phyloP scores from a whole-genome alignment of 306 rosid species.

The Quercus engelmannii region DNA sequence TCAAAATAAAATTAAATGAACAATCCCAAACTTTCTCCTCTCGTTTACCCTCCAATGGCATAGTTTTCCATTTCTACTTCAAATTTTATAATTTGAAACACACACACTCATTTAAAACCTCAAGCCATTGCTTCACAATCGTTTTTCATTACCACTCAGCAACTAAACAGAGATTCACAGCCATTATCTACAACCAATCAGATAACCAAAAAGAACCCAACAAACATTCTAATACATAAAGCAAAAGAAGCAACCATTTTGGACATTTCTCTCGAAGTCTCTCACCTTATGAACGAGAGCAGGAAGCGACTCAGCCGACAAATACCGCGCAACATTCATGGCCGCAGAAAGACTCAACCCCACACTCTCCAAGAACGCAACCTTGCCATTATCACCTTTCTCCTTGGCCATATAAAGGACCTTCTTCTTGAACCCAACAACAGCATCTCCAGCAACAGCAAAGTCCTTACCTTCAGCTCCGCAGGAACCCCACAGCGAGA shows the following conservation, averaged over 20 bases:
- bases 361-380: conserved; percentile 71
- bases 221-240: not conserved
- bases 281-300: conserved; percentile 55
- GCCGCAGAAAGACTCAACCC: conserved; percentile 76
- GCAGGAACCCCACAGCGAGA: conserved; percentile 36
- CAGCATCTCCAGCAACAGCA: not conserved
- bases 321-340: conserved; percentile 69
- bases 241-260: not conserved
- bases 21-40: no score
- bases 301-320: conserved; percentile 51
- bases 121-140: not conserved
- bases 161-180: not conserved
- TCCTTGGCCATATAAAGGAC: conserved; percentile 46
- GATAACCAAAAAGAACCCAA: not conserved
- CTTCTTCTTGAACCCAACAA: conserved; percentile 54
- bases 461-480: conserved; percentile 1
- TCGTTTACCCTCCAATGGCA: no score
- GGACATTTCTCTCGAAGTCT: not conserved
- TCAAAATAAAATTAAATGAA: no score
- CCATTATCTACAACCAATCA: not conserved
- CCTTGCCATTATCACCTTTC: conserved; percentile 78
- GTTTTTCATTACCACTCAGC: not conserved
- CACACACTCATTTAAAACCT: no score
- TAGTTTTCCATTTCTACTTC: not conserved
- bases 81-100: not conserved